phyloP scores from a whole-genome alignment of 2,329 filamentous ascomycete species.

The Microascus cirrosus region DNA sequence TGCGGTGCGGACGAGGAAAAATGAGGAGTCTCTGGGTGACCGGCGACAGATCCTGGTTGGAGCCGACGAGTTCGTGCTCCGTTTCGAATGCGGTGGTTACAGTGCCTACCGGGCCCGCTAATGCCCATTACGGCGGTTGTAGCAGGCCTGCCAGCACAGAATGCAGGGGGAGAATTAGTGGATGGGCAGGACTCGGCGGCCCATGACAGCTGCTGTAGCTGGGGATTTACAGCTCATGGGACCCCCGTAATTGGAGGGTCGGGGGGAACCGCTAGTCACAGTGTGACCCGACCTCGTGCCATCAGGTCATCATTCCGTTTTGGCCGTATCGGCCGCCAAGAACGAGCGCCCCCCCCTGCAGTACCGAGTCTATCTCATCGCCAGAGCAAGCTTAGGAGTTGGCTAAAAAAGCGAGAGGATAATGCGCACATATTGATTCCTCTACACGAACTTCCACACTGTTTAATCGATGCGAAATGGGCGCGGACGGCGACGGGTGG shows the following conservation, averaged over 20 bases:
- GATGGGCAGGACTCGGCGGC: background rate
- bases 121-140: background rate
- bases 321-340: background rate
- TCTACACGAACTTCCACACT: background rate
- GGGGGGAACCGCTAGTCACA: background rate
- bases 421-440: background rate
- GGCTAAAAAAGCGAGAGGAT: background rate
- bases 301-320: conserved; percentile 6
- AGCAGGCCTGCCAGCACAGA: background rate
- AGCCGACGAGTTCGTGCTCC: conserved; percentile 1
- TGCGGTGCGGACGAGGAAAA: conserved; percentile 6
- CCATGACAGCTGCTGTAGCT: background rate
- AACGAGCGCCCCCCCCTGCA: background rate
- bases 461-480: background rate
- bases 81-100: background rate
- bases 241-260: background rate
- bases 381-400: background rate
- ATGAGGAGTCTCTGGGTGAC: conserved; percentile 3
- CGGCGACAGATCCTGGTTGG: background rate
- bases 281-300: background rate
- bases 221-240: background rate
- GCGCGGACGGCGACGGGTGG: background rate
- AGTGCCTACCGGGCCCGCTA: background rate
- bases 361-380: background rate
- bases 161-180: background rate